Conservation (phyloP, 2,329 filamentous ascomycete genomes). For the Penicillium sp. region DNA sequence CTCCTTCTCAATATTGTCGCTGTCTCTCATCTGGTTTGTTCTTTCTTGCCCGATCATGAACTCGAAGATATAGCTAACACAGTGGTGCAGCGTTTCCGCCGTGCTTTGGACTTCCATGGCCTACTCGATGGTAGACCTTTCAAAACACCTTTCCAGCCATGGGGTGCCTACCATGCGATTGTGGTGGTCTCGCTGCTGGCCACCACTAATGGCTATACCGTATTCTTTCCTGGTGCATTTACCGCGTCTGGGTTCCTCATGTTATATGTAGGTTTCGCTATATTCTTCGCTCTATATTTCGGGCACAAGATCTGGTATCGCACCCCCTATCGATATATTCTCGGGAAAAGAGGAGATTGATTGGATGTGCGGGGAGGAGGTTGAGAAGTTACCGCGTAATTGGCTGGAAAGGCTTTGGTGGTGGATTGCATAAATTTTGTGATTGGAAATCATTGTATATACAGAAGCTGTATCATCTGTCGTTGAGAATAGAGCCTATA, state of each 20-base stretch:
- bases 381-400: slow-evolving; percentile 49
- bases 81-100: too few species aligned
- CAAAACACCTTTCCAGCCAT: too few species aligned
- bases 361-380: slow-evolving; percentile 50
- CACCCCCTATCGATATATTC: slow-evolving; percentile 50
- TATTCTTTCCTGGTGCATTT: slow-evolving; percentile 57
- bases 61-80: not conserved
- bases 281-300: slow-evolving; percentile 53
- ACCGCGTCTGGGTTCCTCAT: slow-evolving; percentile 58
- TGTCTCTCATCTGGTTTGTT: not conserved
- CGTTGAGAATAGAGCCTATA: not conserved
- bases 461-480: not conserved
- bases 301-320: slow-evolving; percentile 45
- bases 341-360: slow-evolving; percentile 56
- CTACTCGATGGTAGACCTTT: too few species aligned
- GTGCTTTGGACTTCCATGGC: too few species aligned
- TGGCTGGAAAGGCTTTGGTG: slow-evolving; percentile 53
- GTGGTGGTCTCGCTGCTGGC: slow-evolving; percentile 53
- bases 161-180: slow-evolving; percentile 46
- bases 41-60: not conserved
- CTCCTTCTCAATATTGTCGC: not conserved
- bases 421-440: slow-evolving; percentile 49
- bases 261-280: slow-evolving; percentile 61
- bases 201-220: slow-evolving; percentile 63
- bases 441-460: not conserved